These are phyloP conservation scores for Aspergillus haitiensis DNA, from an alignment of 495 filamentous ascomycete genomes.

Conservation along the genomic window DNA sequence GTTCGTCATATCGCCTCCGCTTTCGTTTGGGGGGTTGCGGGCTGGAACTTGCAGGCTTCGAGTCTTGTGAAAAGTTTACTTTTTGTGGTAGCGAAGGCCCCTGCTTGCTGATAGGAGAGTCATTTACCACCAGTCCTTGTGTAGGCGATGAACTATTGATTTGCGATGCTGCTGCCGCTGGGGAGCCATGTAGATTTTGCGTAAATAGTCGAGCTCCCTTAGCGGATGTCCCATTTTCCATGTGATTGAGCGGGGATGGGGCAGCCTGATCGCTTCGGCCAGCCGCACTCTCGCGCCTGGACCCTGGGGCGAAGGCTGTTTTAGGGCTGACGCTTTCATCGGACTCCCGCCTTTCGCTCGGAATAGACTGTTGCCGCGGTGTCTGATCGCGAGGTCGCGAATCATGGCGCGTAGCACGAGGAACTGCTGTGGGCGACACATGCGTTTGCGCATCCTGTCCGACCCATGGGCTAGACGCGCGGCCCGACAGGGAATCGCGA, in stretches of 20 bases:
- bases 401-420: conserved; percentile 31
- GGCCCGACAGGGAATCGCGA: conserved; percentile 34
- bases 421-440: conserved; percentile 35
- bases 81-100: conserved; percentile 20
- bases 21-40: conserved; percentile 37
- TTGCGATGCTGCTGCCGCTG: conserved; percentile 25
- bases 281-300: conserved; percentile 34
- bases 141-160: conserved; percentile 36
- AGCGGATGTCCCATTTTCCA: conserved; percentile 31
- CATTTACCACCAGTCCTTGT: conserved; percentile 18
- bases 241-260: conserved; percentile 20
- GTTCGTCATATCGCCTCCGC: conserved; percentile 44
- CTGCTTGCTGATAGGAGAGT: conserved; percentile 15
- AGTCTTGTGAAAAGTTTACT: conserved; percentile 29
- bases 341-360: conserved; percentile 40
- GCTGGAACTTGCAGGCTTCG: conserved; percentile 18
- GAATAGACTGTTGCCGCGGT: conserved; percentile 25
- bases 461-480: conserved; percentile 39
- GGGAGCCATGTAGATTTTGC: conserved; percentile 23
- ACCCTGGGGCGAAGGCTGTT: conserved; percentile 31
- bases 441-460: conserved; percentile 31
- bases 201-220: conserved; percentile 29
- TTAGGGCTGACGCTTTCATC: conserved; percentile 49
- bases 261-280: conserved; percentile 23
- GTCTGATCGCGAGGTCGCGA: conserved; percentile 34